phyloP scores from a whole-genome alignment of 1,284 basidiomycete species.

The Sparassis latifolia region DNA sequence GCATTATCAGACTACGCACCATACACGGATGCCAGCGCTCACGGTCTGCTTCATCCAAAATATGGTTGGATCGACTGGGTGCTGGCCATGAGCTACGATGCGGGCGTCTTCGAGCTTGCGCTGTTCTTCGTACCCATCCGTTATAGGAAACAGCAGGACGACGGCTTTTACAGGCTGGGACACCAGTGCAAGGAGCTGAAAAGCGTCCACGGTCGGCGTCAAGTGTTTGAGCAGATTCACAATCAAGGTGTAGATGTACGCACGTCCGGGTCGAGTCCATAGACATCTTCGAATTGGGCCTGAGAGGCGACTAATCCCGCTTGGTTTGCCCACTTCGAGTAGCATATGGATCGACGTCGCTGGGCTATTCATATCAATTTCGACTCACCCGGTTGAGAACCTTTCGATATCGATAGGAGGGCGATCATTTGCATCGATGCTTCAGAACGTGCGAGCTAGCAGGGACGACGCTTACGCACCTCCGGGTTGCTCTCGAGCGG shows the following conservation, averaged over 20 bases:
- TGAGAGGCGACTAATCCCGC: conserved; percentile 60
- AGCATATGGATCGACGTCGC: background rate
- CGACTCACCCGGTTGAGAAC: conserved; percentile 15
- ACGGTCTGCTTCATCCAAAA: conserved; percentile 78
- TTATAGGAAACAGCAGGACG: conserved; percentile 76
- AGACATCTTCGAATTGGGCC: conserved; percentile 74
- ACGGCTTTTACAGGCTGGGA: conserved; percentile 74
- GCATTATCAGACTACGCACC: conserved; percentile 3
- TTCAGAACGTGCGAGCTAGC: background rate
- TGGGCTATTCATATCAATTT: background rate
- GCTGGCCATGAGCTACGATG: conserved; percentile 41
- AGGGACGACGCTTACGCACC: background rate
- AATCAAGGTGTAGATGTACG: conserved; percentile 7
- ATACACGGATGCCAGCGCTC: conserved; percentile 5
- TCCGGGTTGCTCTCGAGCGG: background rate
- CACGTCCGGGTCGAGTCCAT: conserved; percentile 73
- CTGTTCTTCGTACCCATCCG: conserved; percentile 41
- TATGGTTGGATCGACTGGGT: conserved; percentile 51
- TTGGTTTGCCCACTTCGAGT: conserved; percentile 66
- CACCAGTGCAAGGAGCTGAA: conserved; percentile 62
- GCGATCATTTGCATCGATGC: background rate
- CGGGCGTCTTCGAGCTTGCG: conserved; percentile 52
- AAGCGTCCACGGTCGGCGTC: background rate
- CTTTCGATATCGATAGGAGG: conserved; percentile 5
- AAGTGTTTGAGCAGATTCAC: background rate